Base-by-base conservation (phyloP, 1,284 basidiomycete genomes). In the Puccinia triticina region DNA sequence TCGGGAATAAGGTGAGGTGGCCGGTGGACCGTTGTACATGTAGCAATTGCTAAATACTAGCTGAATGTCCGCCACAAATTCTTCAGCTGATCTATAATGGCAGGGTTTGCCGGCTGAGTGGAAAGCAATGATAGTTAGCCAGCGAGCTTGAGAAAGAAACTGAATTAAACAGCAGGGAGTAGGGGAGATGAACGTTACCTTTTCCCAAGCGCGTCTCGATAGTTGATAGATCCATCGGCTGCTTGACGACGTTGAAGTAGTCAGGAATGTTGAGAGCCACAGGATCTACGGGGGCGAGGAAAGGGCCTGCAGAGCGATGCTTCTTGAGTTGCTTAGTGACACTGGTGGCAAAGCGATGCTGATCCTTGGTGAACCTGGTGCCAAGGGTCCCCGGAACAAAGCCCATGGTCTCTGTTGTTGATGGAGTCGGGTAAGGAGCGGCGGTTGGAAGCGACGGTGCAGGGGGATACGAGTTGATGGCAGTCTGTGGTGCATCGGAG, bases 181-280 rank as follows among this genome's bases (percentile, higher is more conserved):
- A n/a, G n/a, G 23, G n/a, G 57, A 2, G 50, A 29, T 23, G 18
- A 14, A 34, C 40, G 23, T 23, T 66, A 84, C 85, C n/a, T 84
- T 84, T 81, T 12, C 79, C 79, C 16, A 98, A 89, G 88, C 98
- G 97, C 85, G 91, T 91, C 88, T 98, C 96, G 84, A 98, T 91
- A 32, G 96, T 97, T n/a, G 91, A 90, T 74, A 99, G 90, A 87
- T 99, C 97, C 94, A 98, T 98, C 0, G 97, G 97, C 48, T 90
- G 91, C 85, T 92, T 93, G 88, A 99, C 92, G 86, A 98, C 91
- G 80, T 90, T 90, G 67, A 90, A 91, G 86, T 99, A 99, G 86
- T 96, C 94, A 18, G 95, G 97, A 83, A 99, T 93, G 85, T 92
- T 92, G 84, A 98, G 90, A 0, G 91, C 92, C 84, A 96, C 90